Percentiles rank a stretch among this genome's conserved stretches.
phyloP scores from a whole-genome alignment of 176 grass and related monocot species.

The Cymbopogon citratus region DNA sequence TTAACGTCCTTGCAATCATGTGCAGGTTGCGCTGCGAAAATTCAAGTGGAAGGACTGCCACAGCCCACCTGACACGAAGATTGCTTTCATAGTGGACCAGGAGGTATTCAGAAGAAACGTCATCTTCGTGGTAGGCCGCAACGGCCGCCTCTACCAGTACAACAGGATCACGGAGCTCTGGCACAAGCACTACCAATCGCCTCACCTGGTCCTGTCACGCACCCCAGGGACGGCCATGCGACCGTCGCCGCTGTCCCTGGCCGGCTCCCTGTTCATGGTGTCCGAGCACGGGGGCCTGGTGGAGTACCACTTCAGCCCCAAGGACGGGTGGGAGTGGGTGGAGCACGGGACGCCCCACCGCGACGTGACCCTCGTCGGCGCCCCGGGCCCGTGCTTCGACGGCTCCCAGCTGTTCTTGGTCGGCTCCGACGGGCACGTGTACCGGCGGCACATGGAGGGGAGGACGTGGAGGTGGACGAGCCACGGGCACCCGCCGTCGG shows the following conservation, averaged over 20 bases:
- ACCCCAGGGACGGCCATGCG: conserved; percentile 72
- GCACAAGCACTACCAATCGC: conserved; percentile 90
- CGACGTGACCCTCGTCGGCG: conserved; percentile 58
- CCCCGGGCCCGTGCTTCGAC: conserved; percentile 76
- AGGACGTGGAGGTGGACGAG: conserved; percentile 74
- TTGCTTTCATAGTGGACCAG: conserved; percentile 92
- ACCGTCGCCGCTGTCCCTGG: conserved; percentile 46
- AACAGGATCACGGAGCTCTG: conserved; percentile 93
- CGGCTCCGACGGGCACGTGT: conserved; percentile 76
- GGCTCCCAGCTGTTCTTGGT: conserved; percentile 69
- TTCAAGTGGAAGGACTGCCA: conserved; percentile 98
- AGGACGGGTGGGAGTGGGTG: conserved; percentile 89
- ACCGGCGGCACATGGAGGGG: conserved; percentile 52
- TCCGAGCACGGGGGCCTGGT: conserved; percentile 75
- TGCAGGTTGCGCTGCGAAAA: conserved; percentile 65
- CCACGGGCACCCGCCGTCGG: conserved; percentile 53
- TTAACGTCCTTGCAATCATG: background rate
- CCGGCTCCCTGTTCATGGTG: conserved; percentile 82
- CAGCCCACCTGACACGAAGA: conserved; percentile 60
- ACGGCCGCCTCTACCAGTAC: conserved; percentile 79
- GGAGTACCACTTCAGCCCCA: conserved; percentile 76
- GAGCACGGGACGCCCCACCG: conserved; percentile 82
- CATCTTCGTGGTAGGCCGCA: conserved; percentile 64
- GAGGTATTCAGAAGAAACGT: conserved; percentile 79
- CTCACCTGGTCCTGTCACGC: conserved; percentile 77